These are phyloP conservation scores for Raphanus raphanistrum DNA, from an alignment of 345 rosid genomes.

Conservation along the genomic window DNA sequence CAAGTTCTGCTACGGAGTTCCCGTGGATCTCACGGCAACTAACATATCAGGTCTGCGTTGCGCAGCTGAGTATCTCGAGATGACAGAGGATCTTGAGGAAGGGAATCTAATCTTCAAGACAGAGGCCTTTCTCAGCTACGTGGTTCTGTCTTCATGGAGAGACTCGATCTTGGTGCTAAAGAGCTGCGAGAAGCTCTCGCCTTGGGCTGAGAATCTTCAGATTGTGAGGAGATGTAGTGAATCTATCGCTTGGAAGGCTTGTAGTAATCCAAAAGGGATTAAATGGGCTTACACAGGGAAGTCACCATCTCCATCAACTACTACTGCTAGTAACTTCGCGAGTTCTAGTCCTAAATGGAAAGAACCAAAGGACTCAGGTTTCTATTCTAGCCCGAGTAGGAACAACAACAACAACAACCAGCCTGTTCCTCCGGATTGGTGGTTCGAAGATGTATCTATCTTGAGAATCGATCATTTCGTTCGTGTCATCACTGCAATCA, in stretches of 20 bases:
- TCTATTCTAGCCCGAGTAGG: slow-evolving; percentile 61
- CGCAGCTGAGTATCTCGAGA: slow-evolving; percentile 96
- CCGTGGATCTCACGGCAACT: slow-evolving; percentile 87
- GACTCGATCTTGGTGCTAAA: slow-evolving; percentile 87
- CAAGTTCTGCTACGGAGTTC: slow-evolving; percentile 92
- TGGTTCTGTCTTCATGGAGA: slow-evolving; percentile 94
- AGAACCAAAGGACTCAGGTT: slow-evolving; percentile 58
- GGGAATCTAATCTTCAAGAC: slow-evolving; percentile 97
- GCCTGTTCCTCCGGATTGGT: slow-evolving; percentile 95
- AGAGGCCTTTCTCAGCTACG: slow-evolving; percentile 96
- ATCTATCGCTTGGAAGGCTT: slow-evolving; percentile 98
- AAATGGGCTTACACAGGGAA: slow-evolving; percentile 90
- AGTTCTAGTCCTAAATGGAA: slow-evolving; percentile 80
- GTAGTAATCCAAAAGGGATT: slow-evolving; percentile 94
- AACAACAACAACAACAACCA: slow-evolving; percentile 59
- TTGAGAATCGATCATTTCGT: slow-evolving; percentile 95
- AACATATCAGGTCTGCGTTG: slow-evolving; percentile 90
- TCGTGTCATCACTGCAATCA: slow-evolving; percentile 88
- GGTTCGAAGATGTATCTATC: slow-evolving; percentile 96
- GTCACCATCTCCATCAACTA: slow-evolving; percentile 46
- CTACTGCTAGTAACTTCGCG: slow-evolving; percentile 1
- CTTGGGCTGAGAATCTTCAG: slow-evolving; percentile 98
- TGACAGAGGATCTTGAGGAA: slow-evolving; percentile 99
- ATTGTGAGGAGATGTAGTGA: slow-evolving; percentile 93
- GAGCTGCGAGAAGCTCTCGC: slow-evolving; percentile 91